phyloP scores from a whole-genome alignment of 2,329 filamentous ascomycete species.

The Diplocarpon rosae region DNA sequence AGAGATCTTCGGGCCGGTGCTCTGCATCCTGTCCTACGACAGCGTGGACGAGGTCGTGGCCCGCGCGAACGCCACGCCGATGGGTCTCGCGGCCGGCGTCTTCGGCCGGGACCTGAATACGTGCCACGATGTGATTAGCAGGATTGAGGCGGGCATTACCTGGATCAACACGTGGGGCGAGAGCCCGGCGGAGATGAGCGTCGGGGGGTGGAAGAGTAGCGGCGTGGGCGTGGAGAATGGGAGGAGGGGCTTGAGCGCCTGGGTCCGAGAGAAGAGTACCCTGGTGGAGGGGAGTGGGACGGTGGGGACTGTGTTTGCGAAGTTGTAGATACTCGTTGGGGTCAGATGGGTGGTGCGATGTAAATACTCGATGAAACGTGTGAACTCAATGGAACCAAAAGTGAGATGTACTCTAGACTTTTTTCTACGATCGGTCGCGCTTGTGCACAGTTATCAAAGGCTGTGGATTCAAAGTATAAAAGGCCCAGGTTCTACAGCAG shows the following conservation, averaged over 20 bases:
- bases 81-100: slow-evolving; percentile 76
- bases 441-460: too few species aligned
- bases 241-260: slow-evolving; percentile 64
- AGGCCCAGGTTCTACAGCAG: too few species aligned
- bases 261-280: slow-evolving; percentile 81
- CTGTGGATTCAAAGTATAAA: too few species aligned
- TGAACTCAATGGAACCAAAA: too few species aligned
- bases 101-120: slow-evolving; percentile 66
- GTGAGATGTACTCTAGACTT: too few species aligned
- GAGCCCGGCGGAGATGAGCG: slow-evolving; percentile 81
- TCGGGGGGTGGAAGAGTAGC: slow-evolving; percentile 86
- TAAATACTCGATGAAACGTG: too few species aligned
- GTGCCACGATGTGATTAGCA: slow-evolving; percentile 60
- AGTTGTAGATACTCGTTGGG: slow-evolving; percentile 28
- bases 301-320: slow-evolving; percentile 63
- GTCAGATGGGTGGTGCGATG: too few species aligned
- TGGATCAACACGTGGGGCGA: slow-evolving; percentile 96
- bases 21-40: slow-evolving; percentile 67
- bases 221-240: slow-evolving; percentile 85
- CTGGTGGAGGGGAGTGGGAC: slow-evolving; percentile 64
- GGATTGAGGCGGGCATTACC: slow-evolving; percentile 74
- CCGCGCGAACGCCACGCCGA: slow-evolving; percentile 64
- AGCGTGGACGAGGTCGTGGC: slow-evolving; percentile 56
- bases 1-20: slow-evolving; percentile 84
- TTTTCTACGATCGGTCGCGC: too few species aligned